phyloP scores from a whole-genome alignment of 768 basidiomycete genomes.

The Boletus huronensis region DNA sequence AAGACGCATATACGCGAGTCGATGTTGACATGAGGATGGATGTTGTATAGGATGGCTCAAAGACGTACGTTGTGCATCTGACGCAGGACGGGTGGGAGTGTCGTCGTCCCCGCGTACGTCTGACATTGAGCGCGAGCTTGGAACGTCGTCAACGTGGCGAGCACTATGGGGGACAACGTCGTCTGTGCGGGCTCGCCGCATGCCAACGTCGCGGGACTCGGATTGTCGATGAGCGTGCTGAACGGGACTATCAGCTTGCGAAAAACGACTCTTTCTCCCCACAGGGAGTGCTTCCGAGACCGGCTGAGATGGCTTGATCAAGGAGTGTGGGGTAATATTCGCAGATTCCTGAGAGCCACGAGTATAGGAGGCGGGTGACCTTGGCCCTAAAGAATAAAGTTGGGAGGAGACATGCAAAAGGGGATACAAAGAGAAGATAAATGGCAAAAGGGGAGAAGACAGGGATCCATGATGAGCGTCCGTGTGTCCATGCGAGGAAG shows the following conservation, averaged over 20 bases:
- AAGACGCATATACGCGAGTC: conserved; percentile 21
- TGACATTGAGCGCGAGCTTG: conserved; percentile 19
- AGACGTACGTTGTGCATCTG: conserved; percentile 39
- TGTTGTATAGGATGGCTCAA: conserved; percentile 28
- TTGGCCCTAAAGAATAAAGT: conserved; percentile 42
- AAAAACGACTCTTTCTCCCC: conserved; percentile 23
- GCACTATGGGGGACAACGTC: conserved; percentile 9
- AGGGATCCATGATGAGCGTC: conserved; percentile 41
- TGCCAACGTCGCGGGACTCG: conserved; percentile 14
- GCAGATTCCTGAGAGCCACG: conserved; percentile 30
- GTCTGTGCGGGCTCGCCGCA: conserved; percentile 20
- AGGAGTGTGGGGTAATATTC: conserved; percentile 5
- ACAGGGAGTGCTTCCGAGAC: conserved; percentile 4
- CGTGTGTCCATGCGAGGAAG: conserved; percentile 39
- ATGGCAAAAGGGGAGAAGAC: conserved; percentile 30
- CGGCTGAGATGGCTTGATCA: conserved; percentile 17
- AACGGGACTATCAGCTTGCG: conserved; percentile 15
- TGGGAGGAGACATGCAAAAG: conserved; percentile 28
- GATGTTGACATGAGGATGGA: conserved; percentile 28
- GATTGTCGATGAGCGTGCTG: conserved; percentile 12
- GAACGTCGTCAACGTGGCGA: conserved; percentile 16
- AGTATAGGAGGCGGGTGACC: conserved; percentile 34
- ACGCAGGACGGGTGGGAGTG: conserved; percentile 17
- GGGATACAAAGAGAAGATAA: conserved; percentile 29
- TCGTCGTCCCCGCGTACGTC: conserved; percentile 19